Evolutionary conservation across 169 alveolate genomes (phyloP), one percentile per base, ranked within the genome.

Genomic region (Plasmodium adleri): DNA sequence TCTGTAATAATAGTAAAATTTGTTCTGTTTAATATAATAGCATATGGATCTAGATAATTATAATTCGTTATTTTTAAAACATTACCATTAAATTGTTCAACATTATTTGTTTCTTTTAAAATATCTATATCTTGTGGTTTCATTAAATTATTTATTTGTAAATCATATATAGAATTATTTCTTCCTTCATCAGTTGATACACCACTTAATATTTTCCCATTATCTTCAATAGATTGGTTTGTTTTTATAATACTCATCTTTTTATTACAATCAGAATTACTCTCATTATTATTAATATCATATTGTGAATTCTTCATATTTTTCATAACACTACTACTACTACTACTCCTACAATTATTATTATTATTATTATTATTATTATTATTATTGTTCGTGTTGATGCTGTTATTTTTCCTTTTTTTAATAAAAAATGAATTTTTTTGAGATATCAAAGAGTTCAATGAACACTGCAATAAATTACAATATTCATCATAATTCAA

Each of bases 401-500:
- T 26, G 15, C n/a, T 10, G 0, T 5, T 22, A 12, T 17, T 62
- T 10, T 50, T 12, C 45, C 20, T 22, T n/a, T 5, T 47, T 12
- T 78, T 70, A 22, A 74, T 70, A 70, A 54, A 74, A 24, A 72
- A 66, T 32, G 88, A 45, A 43, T 74, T 54, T 28, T 78, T 71
- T 80, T 64, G 75, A 6, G 83, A 60, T 54, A 78, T 72, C 17
- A 78, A 52, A 17, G 71, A 64, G 47, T 78, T 78, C 8, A 78
- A 60, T 10, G 89, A 67, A 10, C 89, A 88, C 89, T 96, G 96
- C 62, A 97, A 90, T 28, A 98, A 95, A 90, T 97, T 96, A 68
- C 93, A 94, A 88, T 95, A 97, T 78, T 95, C 95, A 67, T 97
- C 98, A 62, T 95, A 96, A 17, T 94, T 94, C 32, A 98, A 88